Evolutionary conservation across 352 stramenopile species (phyloP).

Genomic region (Phytopythium montanum): DNA sequence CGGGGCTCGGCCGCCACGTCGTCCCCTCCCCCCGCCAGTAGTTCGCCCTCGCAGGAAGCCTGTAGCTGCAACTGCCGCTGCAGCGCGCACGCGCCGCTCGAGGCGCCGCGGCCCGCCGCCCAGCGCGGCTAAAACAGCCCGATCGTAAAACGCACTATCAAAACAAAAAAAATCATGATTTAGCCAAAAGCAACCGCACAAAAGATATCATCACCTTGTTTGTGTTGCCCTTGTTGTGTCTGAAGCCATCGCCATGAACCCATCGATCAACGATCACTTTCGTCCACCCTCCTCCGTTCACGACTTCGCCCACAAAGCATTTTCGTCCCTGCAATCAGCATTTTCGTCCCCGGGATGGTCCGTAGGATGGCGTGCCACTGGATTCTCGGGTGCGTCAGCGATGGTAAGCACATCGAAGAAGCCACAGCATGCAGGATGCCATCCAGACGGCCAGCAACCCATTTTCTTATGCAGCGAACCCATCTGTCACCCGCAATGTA

Average conservation of each 20-base stretch:
- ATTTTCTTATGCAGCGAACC: too few relatives aligned
- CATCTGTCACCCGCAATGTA: too few relatives aligned
- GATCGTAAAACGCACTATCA: neutral
- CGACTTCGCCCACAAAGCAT: too few relatives aligned
- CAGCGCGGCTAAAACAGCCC: slow-evolving; percentile 19
- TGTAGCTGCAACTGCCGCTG: slow-evolving; percentile 35
- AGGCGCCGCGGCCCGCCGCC: slow-evolving; percentile 19
- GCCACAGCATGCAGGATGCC: too few relatives aligned
- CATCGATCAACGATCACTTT: too few relatives aligned
- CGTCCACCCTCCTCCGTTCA: too few relatives aligned
- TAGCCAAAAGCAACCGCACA: neutral
- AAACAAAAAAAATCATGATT: slow-evolving; percentile 5
- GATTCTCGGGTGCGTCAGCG: too few relatives aligned
- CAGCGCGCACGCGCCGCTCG: slow-evolving; percentile 19
- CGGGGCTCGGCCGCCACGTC: slow-evolving; percentile 19
- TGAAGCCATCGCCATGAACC: neutral
- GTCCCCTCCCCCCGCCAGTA: neutral
- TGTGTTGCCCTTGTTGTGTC: neutral
- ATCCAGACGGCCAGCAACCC: too few relatives aligned
- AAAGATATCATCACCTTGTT: neutral
- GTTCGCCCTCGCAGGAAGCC: slow-evolving; percentile 5
- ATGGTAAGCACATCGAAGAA: too few relatives aligned
- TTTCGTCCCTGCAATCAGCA: too few relatives aligned
- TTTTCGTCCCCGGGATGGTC: too few relatives aligned
- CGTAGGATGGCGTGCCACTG: too few relatives aligned